Conservation (phyloP, 495 filamentous ascomycete genomes). For the Aspergillus sclerotiicarbonarius region DNA sequence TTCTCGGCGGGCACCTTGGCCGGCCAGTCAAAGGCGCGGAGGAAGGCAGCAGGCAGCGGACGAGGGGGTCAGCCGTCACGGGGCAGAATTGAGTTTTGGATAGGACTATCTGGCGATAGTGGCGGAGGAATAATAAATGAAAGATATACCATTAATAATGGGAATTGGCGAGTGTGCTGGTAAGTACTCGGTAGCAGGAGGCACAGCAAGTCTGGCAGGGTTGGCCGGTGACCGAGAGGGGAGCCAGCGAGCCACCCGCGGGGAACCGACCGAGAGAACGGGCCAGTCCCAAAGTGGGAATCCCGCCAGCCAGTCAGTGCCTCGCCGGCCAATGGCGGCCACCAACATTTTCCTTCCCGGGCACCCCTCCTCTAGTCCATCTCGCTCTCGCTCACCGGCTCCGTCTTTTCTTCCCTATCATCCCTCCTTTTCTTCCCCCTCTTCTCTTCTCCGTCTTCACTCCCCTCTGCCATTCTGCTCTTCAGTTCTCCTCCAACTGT, state of each 20-base stretch:
- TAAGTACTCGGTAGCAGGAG: not conserved
- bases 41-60: too few species aligned
- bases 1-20: too few species aligned
- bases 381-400: constrained; percentile 22
- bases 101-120: not conserved
- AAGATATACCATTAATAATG: not conserved
- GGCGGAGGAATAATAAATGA: not conserved
- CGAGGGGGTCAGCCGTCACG: not conserved
- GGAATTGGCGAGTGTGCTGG: not conserved
- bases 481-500: constrained; percentile 18
- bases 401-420: constrained; percentile 10
- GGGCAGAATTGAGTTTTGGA: not conserved
- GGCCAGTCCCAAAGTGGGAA: constrained; percentile 8
- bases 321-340: constrained; percentile 23
- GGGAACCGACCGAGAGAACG: constrained; percentile 20
- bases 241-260: constrained; percentile 7
- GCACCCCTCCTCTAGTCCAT: constrained; percentile 15
- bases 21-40: too few species aligned
- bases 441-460: constrained; percentile 19
- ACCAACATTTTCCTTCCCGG: constrained; percentile 43
- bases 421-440: constrained; percentile 23
- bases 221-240: not conserved
- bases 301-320: not conserved
- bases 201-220: not conserved
- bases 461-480: constrained; percentile 23